phyloP scores from a whole-genome alignment of 495 filamentous ascomycete genomes.

The Tuber aestivum region DNA sequence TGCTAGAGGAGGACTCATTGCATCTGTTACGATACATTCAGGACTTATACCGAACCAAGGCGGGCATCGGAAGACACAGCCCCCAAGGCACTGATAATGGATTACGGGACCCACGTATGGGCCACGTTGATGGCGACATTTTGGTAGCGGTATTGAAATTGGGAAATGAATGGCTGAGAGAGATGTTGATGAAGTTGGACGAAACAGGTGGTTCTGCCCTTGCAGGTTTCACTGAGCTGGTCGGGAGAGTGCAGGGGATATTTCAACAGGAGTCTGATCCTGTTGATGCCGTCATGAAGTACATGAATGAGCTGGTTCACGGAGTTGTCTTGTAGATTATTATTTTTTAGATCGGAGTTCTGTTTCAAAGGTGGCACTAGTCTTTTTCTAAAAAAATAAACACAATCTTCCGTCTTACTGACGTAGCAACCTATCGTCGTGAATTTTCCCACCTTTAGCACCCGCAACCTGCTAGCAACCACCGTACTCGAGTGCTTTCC shows the following conservation, averaged over 20 bases:
- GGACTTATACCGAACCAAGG: conserved; percentile 27
- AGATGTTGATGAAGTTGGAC: conserved; percentile 19
- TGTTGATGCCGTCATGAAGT: conserved; percentile 45
- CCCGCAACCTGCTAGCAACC: background rate
- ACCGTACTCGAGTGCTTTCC: background rate
- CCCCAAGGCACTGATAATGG: conserved; percentile 3
- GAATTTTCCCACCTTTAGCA: background rate
- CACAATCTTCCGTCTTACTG: background rate
- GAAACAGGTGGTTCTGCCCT: conserved; percentile 15
- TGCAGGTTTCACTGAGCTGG: conserved; percentile 46
- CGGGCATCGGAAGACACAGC: conserved; percentile 12
- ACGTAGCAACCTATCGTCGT: background rate
- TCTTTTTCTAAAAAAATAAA: background rate
- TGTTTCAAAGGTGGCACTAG: background rate
- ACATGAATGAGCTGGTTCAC: conserved; percentile 48
- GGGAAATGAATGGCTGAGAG: conserved; percentile 34
- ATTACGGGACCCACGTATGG: conserved; percentile 24
- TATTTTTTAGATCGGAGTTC: background rate
- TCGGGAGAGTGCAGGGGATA: conserved; percentile 51
- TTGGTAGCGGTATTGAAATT: conserved; percentile 32
- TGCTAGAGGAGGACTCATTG: conserved; percentile 31
- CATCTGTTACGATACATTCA: conserved; percentile 35
- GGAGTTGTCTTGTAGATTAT: conserved; percentile 40
- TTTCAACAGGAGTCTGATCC: conserved; percentile 47
- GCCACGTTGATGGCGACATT: conserved; percentile 38